Base-by-base conservation (phyloP, 495 filamentous ascomycete genomes). In the Penicillium waksmanii region DNA sequence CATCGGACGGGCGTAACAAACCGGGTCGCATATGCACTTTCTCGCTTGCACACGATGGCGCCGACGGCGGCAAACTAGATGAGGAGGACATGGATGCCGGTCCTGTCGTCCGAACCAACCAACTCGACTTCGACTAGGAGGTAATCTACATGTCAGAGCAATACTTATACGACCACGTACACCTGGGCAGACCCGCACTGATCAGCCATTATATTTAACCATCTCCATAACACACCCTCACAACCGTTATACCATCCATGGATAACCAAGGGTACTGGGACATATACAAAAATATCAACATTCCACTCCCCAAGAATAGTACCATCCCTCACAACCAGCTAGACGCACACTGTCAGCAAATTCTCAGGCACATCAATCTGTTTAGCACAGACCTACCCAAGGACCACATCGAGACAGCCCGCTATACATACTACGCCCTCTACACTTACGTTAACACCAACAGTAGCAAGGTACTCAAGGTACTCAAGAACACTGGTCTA, bases 171-270 rank as follows among this genome's bases (percentile, higher is more conserved):
- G 88, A 94, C 73, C 84, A 92, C 59, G 89, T 92, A 21, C 87
- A n/a, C n/a, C n/a, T n/a, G n/a, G n/a, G n/a, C n/a, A 92, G 5
- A 82, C 90, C 61, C 84, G 84, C 4, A 80, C 75, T 50, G 79
- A 80, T 33, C 84, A 91, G 27, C 92, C 92, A 11, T 96, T 96
- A 73, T 92, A 87, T 66, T 73, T 96, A 80, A 96, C 92, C 21
- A 87, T 96, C 7, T 96, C 92, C n/a, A 85, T 96, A 59, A 96
- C 92, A 8, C 92, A 96, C 71, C 92, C 92, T 15, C 92, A 96
- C 67, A 92, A 96, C 66, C 92, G 92, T 0, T 96, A 96, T 69
- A 90, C 90, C 57, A 96, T n/a, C n/a, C n/a, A n/a, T n/a, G n/a
- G n/a, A n/a, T 96, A 71, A 87, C 90, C 58, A 79, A 89, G 58